These are phyloP conservation scores for Cyberlindnera saturnus DNA, from an alignment of 805 yeast species.

Conservation along the genomic window DNA sequence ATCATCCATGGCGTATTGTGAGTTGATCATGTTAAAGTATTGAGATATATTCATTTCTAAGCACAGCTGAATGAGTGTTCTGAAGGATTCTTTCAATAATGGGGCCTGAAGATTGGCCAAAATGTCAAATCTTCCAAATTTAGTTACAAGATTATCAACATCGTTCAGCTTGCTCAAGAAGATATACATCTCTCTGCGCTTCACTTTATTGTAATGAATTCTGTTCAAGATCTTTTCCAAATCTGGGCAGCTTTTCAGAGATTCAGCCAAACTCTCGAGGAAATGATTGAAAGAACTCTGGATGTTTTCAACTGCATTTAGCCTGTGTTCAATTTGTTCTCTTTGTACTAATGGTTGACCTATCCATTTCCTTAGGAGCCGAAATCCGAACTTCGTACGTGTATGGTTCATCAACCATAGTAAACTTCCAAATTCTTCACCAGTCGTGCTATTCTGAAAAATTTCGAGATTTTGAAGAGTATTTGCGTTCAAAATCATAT, in stretches of 20 bases:
- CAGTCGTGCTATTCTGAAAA: constrained; percentile 57
- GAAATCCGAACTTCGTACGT: constrained; percentile 65
- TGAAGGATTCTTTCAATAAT: constrained; percentile 33
- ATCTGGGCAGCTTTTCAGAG: constrained; percentile 41
- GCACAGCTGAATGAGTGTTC: constrained; percentile 30
- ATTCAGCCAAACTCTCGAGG: constrained; percentile 30
- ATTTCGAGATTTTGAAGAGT: constrained; percentile 72
- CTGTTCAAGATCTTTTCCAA: constrained; percentile 51
- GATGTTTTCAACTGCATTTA: constrained; percentile 52
- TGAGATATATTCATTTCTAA: constrained; percentile 27
- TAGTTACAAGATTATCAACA: constrained; percentile 25
- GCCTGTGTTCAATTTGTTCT: constrained; percentile 51
- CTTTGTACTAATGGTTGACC: constrained; percentile 58
- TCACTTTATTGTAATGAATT: constrained; percentile 52
- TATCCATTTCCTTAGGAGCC: constrained; percentile 69
- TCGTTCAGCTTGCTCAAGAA: constrained; percentile 39
- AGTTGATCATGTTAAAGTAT: constrained; percentile 45
- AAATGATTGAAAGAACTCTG: constrained; percentile 33
- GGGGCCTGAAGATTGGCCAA: constrained; percentile 21
- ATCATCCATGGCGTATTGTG: constrained; percentile 42
- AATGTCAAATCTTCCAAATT: constrained; percentile 25
- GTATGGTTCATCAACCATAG: constrained; percentile 81
- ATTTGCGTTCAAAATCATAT: constrained; percentile 55
- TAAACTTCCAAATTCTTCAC: constrained; percentile 57
- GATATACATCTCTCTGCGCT: constrained; percentile 53